phyloP scores from a whole-genome alignment of 2,329 filamentous ascomycete genomes.

The Cordyceps javanica region DNA sequence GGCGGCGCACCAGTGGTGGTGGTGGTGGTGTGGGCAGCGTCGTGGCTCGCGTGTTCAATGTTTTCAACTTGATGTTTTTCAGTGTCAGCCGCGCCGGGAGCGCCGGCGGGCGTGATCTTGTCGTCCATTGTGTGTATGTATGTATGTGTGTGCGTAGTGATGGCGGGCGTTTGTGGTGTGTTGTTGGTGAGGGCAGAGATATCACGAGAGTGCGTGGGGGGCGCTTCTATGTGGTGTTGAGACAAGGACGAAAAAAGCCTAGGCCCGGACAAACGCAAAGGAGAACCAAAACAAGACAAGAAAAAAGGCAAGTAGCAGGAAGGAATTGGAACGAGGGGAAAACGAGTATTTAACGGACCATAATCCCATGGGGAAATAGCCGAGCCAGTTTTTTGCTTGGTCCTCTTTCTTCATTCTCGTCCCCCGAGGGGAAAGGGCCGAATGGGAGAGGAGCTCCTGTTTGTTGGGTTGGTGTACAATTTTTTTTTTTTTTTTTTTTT shows the following conservation, averaged over 20 bases:
- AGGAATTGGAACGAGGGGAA: background rate
- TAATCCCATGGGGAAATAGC: background rate
- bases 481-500: background rate
- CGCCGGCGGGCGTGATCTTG: conserved; percentile 10
- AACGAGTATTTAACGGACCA: background rate
- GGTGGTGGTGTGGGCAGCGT: background rate
- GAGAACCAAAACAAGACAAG: background rate
- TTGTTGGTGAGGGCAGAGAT: background rate
- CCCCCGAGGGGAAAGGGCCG: background rate
- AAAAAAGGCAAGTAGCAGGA: background rate
- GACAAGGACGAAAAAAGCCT: too few species aligned
- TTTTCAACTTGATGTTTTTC: conserved; percentile 11
- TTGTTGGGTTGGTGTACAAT: background rate
- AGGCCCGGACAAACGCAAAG: too few species aligned
- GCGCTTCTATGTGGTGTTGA: too few species aligned
- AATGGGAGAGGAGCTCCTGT: background rate
- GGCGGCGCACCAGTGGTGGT: too few species aligned
- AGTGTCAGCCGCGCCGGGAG: background rate
- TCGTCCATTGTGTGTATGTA: conserved; percentile 12
- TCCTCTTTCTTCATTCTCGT: too few species aligned
- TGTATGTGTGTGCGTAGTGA: too few species aligned
- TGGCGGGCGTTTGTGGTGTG: too few species aligned
- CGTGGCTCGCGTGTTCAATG: background rate
- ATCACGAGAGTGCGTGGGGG: background rate
- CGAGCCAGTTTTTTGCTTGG: background rate